A percentile compares a stretch with the other conserved stretches of the same genome.
Evolutionary conservation across 805 yeast species (phyloP).

Genomic region (Zygoascus tannicola): DNA sequence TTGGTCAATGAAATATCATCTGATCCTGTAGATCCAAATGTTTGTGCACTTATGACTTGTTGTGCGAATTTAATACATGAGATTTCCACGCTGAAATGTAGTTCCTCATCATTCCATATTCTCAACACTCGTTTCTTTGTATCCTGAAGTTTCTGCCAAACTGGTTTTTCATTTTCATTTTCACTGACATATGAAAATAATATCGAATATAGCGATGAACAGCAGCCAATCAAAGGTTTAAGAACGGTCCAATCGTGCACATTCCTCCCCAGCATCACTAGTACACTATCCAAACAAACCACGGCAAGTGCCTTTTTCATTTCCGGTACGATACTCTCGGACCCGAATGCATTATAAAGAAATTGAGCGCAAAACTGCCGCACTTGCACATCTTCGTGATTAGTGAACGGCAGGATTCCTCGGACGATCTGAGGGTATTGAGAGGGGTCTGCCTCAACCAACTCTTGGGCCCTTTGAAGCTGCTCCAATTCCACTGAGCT

Average conservation of each 20-base stretch:
- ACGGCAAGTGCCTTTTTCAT: constrained; percentile 22
- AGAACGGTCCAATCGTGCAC: constrained; percentile 21
- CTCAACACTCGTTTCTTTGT: constrained; percentile 52
- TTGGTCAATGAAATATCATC: constrained; percentile 40
- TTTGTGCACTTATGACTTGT: constrained; percentile 46
- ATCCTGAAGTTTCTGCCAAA: constrained; percentile 48
- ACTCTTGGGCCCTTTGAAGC: constrained; percentile 29
- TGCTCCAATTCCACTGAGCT: constrained; percentile 19
- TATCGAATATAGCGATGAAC: constrained; percentile 38
- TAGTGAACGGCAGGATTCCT: constrained; percentile 31
- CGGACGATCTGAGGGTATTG: constrained; percentile 30
- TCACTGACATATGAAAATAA: constrained; percentile 34
- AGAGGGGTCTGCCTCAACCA: constrained; percentile 28
- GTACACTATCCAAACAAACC: constrained; percentile 23
- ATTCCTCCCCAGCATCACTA: constrained; percentile 14
- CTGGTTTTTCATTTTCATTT: constrained; percentile 32
- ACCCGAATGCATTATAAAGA: constrained; percentile 30
- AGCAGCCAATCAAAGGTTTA: constrained; percentile 33
- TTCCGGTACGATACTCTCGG: constrained; percentile 17
- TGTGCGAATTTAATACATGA: constrained; percentile 66
- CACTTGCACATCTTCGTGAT: constrained; percentile 24
- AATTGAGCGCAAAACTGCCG: constrained; percentile 31
- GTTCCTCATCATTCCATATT: constrained; percentile 40
- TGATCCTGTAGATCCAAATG: constrained; percentile 29
- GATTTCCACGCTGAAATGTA: constrained; percentile 45